Percentiles rank a stretch among this genome's conserved stretches.
These are phyloP conservation scores for Suillus variegatus DNA, from an alignment of 768 basidiomycete species.

Conservation along the genomic window DNA sequence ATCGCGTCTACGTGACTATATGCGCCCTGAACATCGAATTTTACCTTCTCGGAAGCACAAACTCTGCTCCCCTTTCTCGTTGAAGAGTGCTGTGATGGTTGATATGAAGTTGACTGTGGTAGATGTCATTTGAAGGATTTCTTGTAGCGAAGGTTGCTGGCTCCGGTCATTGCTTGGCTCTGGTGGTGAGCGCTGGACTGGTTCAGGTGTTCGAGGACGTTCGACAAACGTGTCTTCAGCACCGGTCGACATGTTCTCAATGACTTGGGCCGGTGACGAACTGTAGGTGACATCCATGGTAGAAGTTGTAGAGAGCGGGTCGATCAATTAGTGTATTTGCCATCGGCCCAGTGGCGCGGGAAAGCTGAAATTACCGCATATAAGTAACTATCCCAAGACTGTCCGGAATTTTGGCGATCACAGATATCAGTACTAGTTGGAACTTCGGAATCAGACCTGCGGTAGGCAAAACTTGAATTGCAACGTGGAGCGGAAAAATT, in stretches of 20 bases:
- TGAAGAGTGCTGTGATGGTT: constrained; percentile 1
- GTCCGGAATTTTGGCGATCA: too few relatives aligned
- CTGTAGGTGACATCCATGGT: not conserved
- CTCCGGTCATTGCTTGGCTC: not conserved
- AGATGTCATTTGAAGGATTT: constrained; percentile 7
- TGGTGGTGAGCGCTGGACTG: not conserved
- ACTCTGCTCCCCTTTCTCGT: constrained; percentile 2
- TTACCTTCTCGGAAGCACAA: not conserved
- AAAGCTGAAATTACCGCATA: not conserved
- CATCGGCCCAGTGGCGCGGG: not conserved
- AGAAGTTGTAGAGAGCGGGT: not conserved
- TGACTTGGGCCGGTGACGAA: not conserved
- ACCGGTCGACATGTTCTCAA: not conserved
- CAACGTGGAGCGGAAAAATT: not conserved
- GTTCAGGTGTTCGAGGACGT: not conserved
- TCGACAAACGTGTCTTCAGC: not conserved
- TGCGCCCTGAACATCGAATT: constrained; percentile 1
- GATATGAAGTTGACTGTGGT: constrained; percentile 1
- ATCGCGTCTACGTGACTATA: not conserved
- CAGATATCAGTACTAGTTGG: too few relatives aligned
- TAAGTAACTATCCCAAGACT: too few relatives aligned
- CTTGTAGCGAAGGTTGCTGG: not conserved
- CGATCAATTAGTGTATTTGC: not conserved
- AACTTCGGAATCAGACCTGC: too few relatives aligned
- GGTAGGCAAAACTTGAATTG: too few relatives aligned